phyloP scores from a whole-genome alignment of 2,329 filamentous ascomycete genomes.

The Aureobasidium sp. region DNA sequence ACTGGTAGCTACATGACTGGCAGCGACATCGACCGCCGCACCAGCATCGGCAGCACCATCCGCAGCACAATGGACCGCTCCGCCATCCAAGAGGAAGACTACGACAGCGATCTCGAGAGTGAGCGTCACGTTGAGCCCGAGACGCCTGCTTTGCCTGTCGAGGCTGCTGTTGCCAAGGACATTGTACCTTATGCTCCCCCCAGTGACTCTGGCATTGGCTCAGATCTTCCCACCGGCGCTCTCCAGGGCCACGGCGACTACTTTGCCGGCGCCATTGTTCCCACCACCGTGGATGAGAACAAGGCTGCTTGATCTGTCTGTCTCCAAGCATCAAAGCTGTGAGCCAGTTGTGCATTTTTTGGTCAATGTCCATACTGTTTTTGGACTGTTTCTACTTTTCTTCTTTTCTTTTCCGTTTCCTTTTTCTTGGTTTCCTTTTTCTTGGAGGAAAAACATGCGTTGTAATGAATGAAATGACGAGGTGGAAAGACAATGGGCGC shows the following conservation, averaged over 20 bases:
- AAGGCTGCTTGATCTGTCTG: background rate
- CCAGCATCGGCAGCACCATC: conserved; percentile 36
- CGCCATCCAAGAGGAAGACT: conserved; percentile 20
- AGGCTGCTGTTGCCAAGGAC: conserved; percentile 18
- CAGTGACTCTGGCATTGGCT: conserved; percentile 35
- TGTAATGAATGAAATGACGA: conserved; percentile 5
- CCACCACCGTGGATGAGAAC: background rate
- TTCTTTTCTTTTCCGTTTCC: background rate
- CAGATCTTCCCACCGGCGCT: conserved; percentile 31
- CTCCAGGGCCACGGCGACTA: conserved; percentile 16
- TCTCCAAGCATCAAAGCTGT: background rate
- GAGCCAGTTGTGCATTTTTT: background rate
- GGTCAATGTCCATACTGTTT: background rate
- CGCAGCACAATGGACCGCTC: conserved; percentile 28
- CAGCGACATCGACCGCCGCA: conserved; percentile 40
- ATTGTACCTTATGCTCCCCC: conserved; percentile 26
- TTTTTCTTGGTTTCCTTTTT: background rate
- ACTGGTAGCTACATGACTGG: conserved; percentile 46
- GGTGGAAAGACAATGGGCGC: conserved; percentile 4
- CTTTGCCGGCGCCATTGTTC: conserved; percentile 4
- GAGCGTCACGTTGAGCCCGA: conserved; percentile 10
- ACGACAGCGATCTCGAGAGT: conserved; percentile 18
- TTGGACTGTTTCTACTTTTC: background rate
- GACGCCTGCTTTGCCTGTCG: conserved; percentile 8
- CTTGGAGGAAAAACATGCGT: background rate